Conservation (phyloP, 179 eudicot species). For the Spinacia oleracea region DNA sequence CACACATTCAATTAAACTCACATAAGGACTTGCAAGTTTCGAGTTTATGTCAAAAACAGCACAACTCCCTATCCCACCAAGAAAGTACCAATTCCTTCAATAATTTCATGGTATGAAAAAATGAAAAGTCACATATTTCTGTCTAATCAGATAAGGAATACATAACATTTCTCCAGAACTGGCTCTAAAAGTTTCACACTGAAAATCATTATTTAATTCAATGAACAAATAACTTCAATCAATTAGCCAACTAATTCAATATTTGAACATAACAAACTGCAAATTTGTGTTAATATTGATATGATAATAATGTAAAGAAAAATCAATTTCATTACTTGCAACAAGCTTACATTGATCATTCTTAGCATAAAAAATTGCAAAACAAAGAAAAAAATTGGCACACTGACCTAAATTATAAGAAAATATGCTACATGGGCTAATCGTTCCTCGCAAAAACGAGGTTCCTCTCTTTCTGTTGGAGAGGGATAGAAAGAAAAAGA, state of each 20-base stretch:
- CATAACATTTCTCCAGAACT: background rate
- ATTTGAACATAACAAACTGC: background rate
- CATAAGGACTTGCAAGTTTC: background rate
- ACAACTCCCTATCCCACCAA: too few species aligned
- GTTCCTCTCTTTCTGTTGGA: background rate
- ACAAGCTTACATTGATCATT: background rate
- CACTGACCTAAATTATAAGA: background rate
- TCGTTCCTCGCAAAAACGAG: background rate
- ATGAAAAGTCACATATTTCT: background rate
- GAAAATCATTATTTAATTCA: background rate
- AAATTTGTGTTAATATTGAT: background rate
- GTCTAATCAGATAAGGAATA: background rate
- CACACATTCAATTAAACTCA: background rate
- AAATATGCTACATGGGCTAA: too few species aligned
- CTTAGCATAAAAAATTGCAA: background rate
- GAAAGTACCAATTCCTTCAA: background rate
- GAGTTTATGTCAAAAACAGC: background rate
- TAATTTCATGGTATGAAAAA: too few species aligned
- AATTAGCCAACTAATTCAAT: background rate
- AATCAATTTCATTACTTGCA: background rate
- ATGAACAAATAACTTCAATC: background rate
- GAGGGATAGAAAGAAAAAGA: background rate
- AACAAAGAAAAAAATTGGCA: background rate
- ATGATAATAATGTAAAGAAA: constrained; percentile 2
- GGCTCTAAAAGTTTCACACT: background rate